These are phyloP conservation scores for Trametopsis cervina DNA, from an alignment of 768 basidiomycete species.

Conservation along the genomic window DNA sequence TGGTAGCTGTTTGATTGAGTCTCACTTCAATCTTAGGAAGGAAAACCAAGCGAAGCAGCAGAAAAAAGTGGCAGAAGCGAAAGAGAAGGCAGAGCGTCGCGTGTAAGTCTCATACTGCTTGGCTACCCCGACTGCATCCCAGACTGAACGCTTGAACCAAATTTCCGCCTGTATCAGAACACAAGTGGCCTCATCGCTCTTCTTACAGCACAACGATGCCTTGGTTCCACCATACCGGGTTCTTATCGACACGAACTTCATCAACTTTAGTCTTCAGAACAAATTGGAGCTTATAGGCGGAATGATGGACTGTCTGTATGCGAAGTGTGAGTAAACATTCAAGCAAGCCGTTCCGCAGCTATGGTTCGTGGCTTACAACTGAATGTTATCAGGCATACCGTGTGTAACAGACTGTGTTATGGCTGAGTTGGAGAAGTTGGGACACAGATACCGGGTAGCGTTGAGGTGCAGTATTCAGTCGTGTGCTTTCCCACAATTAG, in stretches of 20 bases:
- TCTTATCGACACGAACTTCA: conserved; percentile 98
- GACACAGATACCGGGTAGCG: conserved; percentile 91
- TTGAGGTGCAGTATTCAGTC: conserved; percentile 55
- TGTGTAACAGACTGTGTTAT: conserved; percentile 99
- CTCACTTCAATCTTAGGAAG: conserved; percentile 47
- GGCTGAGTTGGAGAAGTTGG: conserved; percentile 96
- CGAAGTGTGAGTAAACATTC: conserved; percentile 67
- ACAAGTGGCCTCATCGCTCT: conserved; percentile 85
- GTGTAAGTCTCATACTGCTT: too few relatives aligned
- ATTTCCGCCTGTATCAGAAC: conserved; percentile 39
- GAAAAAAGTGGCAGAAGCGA: conserved; percentile 75
- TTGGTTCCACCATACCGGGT: conserved; percentile 97
- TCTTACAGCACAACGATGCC: conserved; percentile 91
- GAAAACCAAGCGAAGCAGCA: conserved; percentile 89
- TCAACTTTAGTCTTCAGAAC: conserved; percentile 98
- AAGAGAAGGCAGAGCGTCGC: conserved; percentile 68
- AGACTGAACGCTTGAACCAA: background rate
- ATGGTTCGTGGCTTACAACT: too few relatives aligned
- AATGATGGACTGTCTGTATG: conserved; percentile 99
- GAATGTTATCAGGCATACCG: conserved; percentile 73
- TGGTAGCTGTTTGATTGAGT: background rate
- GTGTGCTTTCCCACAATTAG: background rate
- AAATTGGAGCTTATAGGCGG: conserved; percentile 91
- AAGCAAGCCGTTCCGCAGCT: conserved; percentile 73
- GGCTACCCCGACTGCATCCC: conserved; percentile 16